Conservation (phyloP, 2,329 filamentous ascomycete species). For the Ilyonectria sp. region DNA sequence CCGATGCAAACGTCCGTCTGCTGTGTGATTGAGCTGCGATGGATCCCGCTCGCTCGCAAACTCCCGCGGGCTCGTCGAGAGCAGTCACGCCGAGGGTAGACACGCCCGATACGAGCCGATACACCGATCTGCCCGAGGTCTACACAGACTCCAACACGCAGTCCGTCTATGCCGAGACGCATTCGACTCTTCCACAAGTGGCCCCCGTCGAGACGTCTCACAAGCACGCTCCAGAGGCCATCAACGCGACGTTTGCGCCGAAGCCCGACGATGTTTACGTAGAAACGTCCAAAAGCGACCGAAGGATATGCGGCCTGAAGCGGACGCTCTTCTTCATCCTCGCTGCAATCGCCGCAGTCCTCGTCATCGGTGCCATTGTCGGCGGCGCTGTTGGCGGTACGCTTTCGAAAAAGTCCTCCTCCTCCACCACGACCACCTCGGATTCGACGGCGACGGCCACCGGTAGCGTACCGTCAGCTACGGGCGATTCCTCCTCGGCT, state of each 20-base stretch:
- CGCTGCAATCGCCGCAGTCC: background rate
- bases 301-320: slow-evolving; percentile 23
- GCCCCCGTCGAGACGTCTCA: background rate
- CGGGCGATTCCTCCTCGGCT: background rate
- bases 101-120: background rate
- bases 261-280: background rate
- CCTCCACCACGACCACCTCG: background rate
- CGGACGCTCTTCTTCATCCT: slow-evolving; percentile 8
- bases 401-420: slow-evolving; percentile 4
- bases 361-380: slow-evolving; percentile 23
- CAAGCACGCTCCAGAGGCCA: background rate
- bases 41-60: too few species aligned
- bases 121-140: background rate
- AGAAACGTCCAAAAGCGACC: background rate
- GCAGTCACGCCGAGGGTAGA: too few species aligned
- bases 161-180: too few species aligned
- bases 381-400: slow-evolving; percentile 14
- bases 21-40: too few species aligned
- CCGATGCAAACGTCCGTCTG: too few species aligned
- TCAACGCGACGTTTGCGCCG: too few species aligned
- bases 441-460: background rate
- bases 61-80: too few species aligned
- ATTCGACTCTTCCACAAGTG: background rate
- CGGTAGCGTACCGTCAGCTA: background rate
- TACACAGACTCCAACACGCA: background rate